A percentile compares a stretch with the other conserved stretches of the same genome.
Conservation (phyloP, 306 rosid genomes). For the Hylodesmum podocarpum region DNA sequence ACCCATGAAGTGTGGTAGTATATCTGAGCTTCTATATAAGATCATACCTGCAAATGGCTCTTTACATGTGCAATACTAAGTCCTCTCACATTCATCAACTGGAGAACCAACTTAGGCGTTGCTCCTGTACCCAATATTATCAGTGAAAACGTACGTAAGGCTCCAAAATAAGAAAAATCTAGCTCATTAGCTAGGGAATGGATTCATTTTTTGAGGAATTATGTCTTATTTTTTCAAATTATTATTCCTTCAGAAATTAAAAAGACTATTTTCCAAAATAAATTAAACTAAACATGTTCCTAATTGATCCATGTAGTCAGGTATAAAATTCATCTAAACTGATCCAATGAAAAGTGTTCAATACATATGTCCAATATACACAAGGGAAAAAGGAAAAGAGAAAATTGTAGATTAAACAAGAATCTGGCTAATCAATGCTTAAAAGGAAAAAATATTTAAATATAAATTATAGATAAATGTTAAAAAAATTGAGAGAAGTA, state of each 20-base stretch:
- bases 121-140: conserved; percentile 57
- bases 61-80: conserved; percentile 90
- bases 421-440: too few species aligned
- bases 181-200: not conserved
- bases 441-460: too few species aligned
- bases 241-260: not conserved
- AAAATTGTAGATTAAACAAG: too few species aligned
- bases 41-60: conserved; percentile 85
- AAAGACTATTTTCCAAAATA: not conserved
- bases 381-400: too few species aligned
- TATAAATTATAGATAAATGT: too few species aligned
- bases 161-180: not conserved
- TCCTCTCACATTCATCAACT: conserved; percentile 89
- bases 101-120: conserved; percentile 92
- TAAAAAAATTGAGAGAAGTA: too few species aligned
- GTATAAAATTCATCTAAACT: not conserved
- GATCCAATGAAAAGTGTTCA: too few species aligned
- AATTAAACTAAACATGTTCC: not conserved
- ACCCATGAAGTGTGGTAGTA: not conserved
- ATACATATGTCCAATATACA: too few species aligned
- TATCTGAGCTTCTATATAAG: not conserved
- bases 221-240: not conserved
- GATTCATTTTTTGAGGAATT: not conserved
- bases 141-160: not conserved
- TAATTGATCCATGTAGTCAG: not conserved